Conservation (phyloP, 2,329 filamentous ascomycete genomes). For the Colletotrichum destructivum region DNA sequence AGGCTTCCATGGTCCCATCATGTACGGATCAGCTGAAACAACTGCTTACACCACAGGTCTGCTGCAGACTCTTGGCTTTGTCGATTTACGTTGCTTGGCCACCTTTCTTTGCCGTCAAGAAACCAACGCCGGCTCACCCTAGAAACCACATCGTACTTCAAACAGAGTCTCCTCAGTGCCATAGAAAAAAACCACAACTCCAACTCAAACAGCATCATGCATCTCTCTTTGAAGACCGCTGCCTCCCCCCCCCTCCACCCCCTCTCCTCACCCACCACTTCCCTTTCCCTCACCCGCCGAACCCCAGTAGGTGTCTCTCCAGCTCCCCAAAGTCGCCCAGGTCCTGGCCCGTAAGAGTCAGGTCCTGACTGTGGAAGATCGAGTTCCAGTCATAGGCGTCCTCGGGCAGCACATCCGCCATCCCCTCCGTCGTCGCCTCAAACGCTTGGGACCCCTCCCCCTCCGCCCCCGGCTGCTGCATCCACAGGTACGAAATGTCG, state of each 20-base stretch:
- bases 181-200: neutral
- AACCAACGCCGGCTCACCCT: too few species aligned
- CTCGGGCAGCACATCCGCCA: constrained; percentile 15
- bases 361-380: constrained; percentile 27
- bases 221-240: too few species aligned
- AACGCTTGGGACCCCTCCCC: neutral
- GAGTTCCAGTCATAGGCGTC: constrained; percentile 19
- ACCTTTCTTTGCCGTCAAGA: too few species aligned
- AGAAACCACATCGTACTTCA: neutral
- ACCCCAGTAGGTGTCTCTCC: constrained; percentile 26
- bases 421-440: constrained; percentile 10
- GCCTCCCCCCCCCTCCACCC: too few species aligned
- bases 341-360: constrained; percentile 22
- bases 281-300: neutral
- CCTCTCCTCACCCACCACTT: too few species aligned
- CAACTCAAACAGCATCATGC: neutral
- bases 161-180: neutral
- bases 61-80: too few species aligned
- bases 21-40: too few species aligned
- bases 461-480: neutral
- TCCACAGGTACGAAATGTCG: constrained; percentile 36
- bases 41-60: too few species aligned
- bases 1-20: too few species aligned
- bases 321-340: constrained; percentile 32
- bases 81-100: too few species aligned